Evolutionary conservation across 257 asterid genomes (phyloP), one percentile per base, ranked within the genome.

Genomic region (Gynochthodes officinalis): DNA sequence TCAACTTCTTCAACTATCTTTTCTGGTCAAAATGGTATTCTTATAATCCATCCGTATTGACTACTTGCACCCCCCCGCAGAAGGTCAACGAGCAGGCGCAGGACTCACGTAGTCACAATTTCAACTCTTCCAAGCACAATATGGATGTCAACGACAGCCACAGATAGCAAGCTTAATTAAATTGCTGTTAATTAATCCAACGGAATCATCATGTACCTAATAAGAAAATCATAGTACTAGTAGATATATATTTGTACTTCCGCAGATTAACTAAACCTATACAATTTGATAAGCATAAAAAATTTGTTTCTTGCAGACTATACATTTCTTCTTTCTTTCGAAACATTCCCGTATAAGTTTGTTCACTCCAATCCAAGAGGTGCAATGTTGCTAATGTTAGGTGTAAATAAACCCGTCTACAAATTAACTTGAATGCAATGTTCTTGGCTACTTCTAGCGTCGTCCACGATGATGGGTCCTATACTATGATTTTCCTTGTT

Each of bases 11-110:
- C 75, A 86, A 86, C 59, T 89, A 86, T 46, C 82, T 88, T 50
- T 88, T 86, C 58, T 89, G 92, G 86, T 88, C 94, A 2, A 88
- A 71, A 64, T 88, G 94, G 94, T 83, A 86, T 82, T 82, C 96
- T 4, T 76, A 67, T 73, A 84, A 83, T 66, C 88, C 89, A 42
- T 42, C 62, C 27, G 63, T 57, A 27, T 27, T 57, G 33, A 69
- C 48, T 27, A 65, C 71, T 54, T 8, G 70, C 13, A 52, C 73
- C 52, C 64, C 63, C 15, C 48, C 21, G 27, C 62, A 19, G 15
- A 63, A 69, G 39, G 21, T 18, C 42, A 27, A 7, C 30, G 62
- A 15, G 9, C 25, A 21, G 4, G 42, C 4, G 15, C 62, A 55
- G 4, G 65, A 13, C 40, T 59, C 52, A 42, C 5, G 10, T 42